Percentiles rank a stretch among this genome's conserved stretches.
Conservation (phyloP, 371 early-diverging fungal species). For the Fennellomyces sp. region DNA sequence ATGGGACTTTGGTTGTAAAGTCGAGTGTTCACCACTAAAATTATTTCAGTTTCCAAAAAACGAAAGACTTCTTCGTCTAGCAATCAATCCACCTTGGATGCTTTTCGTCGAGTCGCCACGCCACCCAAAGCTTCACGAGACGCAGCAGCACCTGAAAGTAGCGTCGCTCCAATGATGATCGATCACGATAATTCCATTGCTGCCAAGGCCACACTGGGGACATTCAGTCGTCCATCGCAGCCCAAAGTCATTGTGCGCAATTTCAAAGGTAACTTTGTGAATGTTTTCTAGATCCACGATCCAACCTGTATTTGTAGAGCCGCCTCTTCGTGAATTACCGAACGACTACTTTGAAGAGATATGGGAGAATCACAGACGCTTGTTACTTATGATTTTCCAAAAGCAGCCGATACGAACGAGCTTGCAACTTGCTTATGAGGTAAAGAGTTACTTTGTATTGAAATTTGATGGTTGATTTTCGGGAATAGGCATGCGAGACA, state of each 20-base stretch:
- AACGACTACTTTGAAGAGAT: conserved; percentile 63
- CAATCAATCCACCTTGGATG: conserved; percentile 14
- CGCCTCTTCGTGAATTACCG: conserved; percentile 65
- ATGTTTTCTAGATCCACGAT: background rate
- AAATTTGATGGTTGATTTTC: background rate
- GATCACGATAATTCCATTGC: background rate
- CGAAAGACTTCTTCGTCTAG: conserved; percentile 18
- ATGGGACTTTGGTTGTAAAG: background rate
- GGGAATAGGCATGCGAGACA: conserved; percentile 65
- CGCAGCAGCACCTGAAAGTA: background rate
- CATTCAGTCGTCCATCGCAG: conserved; percentile 17
- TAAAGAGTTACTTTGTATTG: conserved; percentile 9
- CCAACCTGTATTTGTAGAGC: conserved; percentile 9
- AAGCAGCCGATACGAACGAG: conserved; percentile 59
- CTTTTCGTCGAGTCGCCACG: conserved; percentile 9
- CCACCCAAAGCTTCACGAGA: conserved; percentile 14
- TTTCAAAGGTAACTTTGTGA: conserved; percentile 56
- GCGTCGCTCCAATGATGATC: conserved; percentile 8
- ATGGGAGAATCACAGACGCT: conserved; percentile 62
- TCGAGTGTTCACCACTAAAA: background rate
- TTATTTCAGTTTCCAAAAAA: conserved; percentile 13
- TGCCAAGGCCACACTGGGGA: conserved; percentile 14
- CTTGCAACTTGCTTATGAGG: conserved; percentile 79
- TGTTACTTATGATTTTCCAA: conserved; percentile 67
- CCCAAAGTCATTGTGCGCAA: conserved; percentile 63